A percentile compares a stretch with the other conserved stretches of the same genome.
phyloP scores from a whole-genome alignment of 2,329 filamentous ascomycete species.

The Xylaria digitata region DNA sequence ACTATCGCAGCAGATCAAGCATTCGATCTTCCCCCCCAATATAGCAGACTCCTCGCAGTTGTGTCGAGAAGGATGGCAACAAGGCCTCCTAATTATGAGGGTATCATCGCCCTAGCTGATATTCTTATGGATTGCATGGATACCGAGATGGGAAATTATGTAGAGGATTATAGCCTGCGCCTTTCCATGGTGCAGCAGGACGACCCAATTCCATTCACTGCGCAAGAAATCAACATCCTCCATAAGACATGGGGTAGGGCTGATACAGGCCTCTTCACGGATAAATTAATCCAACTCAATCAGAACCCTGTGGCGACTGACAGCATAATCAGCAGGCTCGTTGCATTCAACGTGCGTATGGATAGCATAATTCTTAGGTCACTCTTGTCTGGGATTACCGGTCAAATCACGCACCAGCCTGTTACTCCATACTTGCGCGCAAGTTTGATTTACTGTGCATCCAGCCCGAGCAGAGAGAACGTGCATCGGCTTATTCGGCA shows the following conservation, averaged over 20 bases:
- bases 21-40: conserved; percentile 65
- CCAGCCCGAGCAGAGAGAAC: conserved; percentile 51
- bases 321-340: conserved; percentile 67
- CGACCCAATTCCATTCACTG: conserved; percentile 58
- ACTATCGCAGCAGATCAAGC: conserved; percentile 70
- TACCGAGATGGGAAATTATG: conserved; percentile 51
- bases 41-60: conserved; percentile 64
- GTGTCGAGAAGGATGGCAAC: conserved; percentile 62
- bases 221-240: conserved; percentile 59
- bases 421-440: conserved; percentile 69
- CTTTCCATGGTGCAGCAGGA: conserved; percentile 49
- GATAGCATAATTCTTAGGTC: conserved; percentile 65
- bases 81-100: conserved; percentile 65
- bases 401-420: conserved; percentile 59
- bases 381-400: conserved; percentile 65
- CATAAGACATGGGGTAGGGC: conserved; percentile 56
- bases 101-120: conserved; percentile 63
- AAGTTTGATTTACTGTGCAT: conserved; percentile 64
- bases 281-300: conserved; percentile 73
- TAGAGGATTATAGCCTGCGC: conserved; percentile 57
- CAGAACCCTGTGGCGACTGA: conserved; percentile 65
- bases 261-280: conserved; percentile 65
- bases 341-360: conserved; percentile 63
- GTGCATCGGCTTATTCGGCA: conserved; percentile 57
- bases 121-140: conserved; percentile 59